Percentiles rank a stretch among this genome's conserved stretches.
Conservation (phyloP, 768 basidiomycete species). For the Coprinellus micaceus region DNA sequence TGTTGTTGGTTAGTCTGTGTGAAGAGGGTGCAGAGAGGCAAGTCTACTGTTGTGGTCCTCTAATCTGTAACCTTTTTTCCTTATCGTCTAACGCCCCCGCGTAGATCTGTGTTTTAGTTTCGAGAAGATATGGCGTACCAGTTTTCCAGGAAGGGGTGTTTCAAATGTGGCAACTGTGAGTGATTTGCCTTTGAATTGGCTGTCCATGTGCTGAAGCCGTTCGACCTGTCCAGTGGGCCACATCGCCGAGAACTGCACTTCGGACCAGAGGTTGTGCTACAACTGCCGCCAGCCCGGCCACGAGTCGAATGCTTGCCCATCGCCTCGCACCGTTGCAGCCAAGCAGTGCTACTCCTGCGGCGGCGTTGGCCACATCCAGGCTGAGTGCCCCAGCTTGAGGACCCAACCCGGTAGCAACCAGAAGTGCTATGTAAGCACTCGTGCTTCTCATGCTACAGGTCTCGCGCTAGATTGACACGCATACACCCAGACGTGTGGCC, state of each 20-base stretch:
- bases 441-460: background rate
- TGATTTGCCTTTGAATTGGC: slow-evolving; percentile 19
- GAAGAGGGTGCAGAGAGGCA: slow-evolving; percentile 75
- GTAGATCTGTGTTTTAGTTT: slow-evolving; percentile 24
- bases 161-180: slow-evolving; percentile 91
- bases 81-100: slow-evolving; percentile 6
- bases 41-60: slow-evolving; percentile 12
- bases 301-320: slow-evolving; percentile 84
- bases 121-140: slow-evolving; percentile 67
- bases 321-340: slow-evolving; percentile 74
- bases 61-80: background rate
- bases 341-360: slow-evolving; percentile 95
- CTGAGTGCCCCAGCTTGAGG: slow-evolving; percentile 80
- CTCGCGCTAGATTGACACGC: slow-evolving; percentile 9
- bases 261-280: slow-evolving; percentile 87
- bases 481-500: slow-evolving; percentile 66
- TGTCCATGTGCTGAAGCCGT: slow-evolving; percentile 11
- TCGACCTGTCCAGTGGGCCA: slow-evolving; percentile 70
- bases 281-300: slow-evolving; percentile 95
- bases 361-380: slow-evolving; percentile 87
- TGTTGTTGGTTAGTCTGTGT: slow-evolving; percentile 50
- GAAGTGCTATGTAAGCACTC: slow-evolving; percentile 75
- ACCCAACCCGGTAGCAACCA: slow-evolving; percentile 55
- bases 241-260: slow-evolving; percentile 88
- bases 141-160: slow-evolving; percentile 84